These are phyloP conservation scores for Schwanniomyces polymorphus DNA, from an alignment of 805 yeast species.

Conservation along the genomic window DNA sequence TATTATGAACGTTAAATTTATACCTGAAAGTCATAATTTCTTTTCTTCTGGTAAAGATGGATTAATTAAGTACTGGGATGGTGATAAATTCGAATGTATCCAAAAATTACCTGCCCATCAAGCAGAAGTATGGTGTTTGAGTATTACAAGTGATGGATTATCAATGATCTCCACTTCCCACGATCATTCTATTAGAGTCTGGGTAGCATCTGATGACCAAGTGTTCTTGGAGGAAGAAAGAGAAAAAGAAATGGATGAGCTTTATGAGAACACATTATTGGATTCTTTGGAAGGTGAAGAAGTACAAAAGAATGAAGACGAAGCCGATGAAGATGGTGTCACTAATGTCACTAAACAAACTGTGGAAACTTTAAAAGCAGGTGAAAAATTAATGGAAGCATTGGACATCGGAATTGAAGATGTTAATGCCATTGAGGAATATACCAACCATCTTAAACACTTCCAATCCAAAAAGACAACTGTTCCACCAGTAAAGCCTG, in stretches of 20 bases:
- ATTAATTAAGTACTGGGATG: conserved; percentile 95
- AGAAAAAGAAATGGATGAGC: conserved; percentile 92
- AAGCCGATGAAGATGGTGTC: conserved; percentile 50
- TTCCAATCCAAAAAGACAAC: conserved; percentile 43
- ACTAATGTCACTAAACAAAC: conserved; percentile 78
- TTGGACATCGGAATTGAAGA: conserved; percentile 79
- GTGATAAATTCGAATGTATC: conserved; percentile 91
- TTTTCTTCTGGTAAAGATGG: conserved; percentile 91
- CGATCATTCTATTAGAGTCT: conserved; percentile 89
- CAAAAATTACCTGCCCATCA: conserved; percentile 85
- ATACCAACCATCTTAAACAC: conserved; percentile 39
- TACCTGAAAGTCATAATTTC: conserved; percentile 85
- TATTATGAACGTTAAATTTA: conserved; percentile 82
- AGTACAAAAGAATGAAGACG: conserved; percentile 18
- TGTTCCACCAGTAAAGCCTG: conserved; percentile 58
- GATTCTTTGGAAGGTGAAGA: conserved; percentile 65
- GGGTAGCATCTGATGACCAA: conserved; percentile 92
- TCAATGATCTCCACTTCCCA: conserved; percentile 83
- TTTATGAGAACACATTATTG: conserved; percentile 78
- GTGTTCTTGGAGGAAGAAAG: conserved; percentile 97
- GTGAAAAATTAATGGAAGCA: conserved; percentile 91
- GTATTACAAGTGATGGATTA: conserved; percentile 71
- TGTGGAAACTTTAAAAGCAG: conserved; percentile 88
- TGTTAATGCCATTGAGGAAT: conserved; percentile 54
- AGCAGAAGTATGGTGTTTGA: conserved; percentile 89